phyloP scores from a whole-genome alignment of 306 rosid species.

The peach (Prunus persica) region DNA sequence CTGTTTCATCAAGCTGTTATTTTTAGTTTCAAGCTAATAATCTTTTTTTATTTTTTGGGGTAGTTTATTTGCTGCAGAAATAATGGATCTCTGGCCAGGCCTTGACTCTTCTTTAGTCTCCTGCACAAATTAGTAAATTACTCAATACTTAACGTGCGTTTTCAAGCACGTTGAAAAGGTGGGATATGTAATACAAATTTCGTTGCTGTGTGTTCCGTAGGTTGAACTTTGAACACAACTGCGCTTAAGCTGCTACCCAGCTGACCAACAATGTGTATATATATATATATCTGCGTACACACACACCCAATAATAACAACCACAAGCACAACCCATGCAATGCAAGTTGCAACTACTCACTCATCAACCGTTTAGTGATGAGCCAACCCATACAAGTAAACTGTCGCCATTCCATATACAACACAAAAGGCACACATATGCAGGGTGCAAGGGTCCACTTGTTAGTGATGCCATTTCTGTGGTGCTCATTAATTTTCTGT shows the following conservation, averaged over 20 bases:
- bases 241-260: background rate
- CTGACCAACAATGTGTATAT: background rate
- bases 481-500: background rate
- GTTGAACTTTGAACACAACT: constrained; percentile 3
- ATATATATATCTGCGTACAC: too few species aligned
- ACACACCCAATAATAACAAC: background rate
- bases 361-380: too few species aligned
- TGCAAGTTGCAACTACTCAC: too few species aligned
- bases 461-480: background rate
- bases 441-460: background rate
- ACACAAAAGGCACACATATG: background rate
- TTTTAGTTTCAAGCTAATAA: too few species aligned
- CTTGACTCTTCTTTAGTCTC: background rate
- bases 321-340: too few species aligned
- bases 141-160: background rate
- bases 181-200: background rate
- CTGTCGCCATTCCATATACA: too few species aligned
- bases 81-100: too few species aligned
- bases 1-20: too few species aligned
- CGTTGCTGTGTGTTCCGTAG: background rate
- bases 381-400: too few species aligned
- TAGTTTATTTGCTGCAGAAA: too few species aligned
- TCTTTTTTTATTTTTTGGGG: too few species aligned
- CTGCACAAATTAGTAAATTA: background rate
- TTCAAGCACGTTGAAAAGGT: constrained; percentile 1